Base-by-base conservation (phyloP, 352 stramenopile genomes). In the Phytopythium vexans region DNA sequence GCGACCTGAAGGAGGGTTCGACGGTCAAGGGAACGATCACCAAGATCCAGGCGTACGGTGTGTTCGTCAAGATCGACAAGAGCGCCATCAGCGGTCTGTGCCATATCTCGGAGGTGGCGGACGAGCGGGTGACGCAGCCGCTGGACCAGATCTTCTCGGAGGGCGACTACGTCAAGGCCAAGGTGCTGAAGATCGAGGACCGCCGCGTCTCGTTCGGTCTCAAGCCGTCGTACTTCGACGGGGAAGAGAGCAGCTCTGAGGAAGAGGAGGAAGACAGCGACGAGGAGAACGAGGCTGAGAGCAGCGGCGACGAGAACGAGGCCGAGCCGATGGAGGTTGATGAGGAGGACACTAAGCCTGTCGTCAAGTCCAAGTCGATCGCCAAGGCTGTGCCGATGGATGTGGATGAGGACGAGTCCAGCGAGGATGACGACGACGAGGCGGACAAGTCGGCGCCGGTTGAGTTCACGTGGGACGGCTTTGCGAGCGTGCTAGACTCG, bases 81-180 rank as follows among this genome's bases (percentile, higher is more conserved):
- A 98, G 89, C 64, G 96, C 93, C 40, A 87, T 98, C 36, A 98
- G 84, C 66, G 96, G 95, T 12, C 68, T 99, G 35, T 97, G 89
- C 44, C 96, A 99, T 66, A 95, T 98, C 47, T 98, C 92, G 38
- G 94, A 99, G 75, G 86, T 97, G 58, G 95, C 90, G 39, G 96
- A 99, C 55, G 86, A 96, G 50, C 97, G 91, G 51, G 82, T 98
- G 56, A 97, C 93, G 43, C 95, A 97, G 58, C 56, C 84, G 60
- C 70, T 98, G 42, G 83, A 89, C 54, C 80, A 93, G 60, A 75
- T 98, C 34, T 99, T 98, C 64, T 84, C 89, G 41, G 88, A 94
- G 46, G 95, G 95, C 41, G 96, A 99, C 74, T 95, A 97, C 56
- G 94, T 98, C 21, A 98, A 98, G 80, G 85, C 96, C n/a, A 92